Base-by-base conservation (phyloP, 352 stramenopile species). In the Pythium myriotylum region DNA sequence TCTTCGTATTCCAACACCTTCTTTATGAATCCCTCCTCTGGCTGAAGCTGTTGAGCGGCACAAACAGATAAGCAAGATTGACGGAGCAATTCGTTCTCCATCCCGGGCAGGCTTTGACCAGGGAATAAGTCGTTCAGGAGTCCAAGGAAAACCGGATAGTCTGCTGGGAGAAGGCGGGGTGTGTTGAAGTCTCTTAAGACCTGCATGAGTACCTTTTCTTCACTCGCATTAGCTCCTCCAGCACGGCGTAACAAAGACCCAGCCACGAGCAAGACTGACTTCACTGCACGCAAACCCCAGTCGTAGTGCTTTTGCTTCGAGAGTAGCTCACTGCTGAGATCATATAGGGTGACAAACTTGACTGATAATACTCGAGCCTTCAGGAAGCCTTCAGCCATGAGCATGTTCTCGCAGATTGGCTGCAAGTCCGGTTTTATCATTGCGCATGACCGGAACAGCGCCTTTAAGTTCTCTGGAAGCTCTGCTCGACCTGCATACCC, bases 181-280 rank as follows among this genome's bases (percentile, higher is more conserved):
- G 92, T 97, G 68, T 99, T 99, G 59, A 98, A 98, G 72, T 99
- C 95, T 45, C 94, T 89, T 26, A 99, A 82, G 20, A 97, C 96
- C 59, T 97, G 86, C 92, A 98, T 97, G 17, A 99, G 74, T 54
- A 99, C 95, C 27, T 88, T 84, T 19, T 93, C 89, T 72, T 98
- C 96, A 0, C 58, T 74, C 16, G 96, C 79, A 1, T 61, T 22
- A 0, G 57, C 27, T 24, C 48, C 51, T n/a, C 37, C 57, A 1
- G 55, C 78, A 39, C 94, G 88, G 52, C 97, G 97, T 37, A 98
- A 74, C 62, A 98, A 76, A 56, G 82, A 93, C 0, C 96, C 94
- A n/a, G 94, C 94, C 5, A 98, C 94, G 10, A 96, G 76, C n/a
- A 99, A 78, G 17, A 99, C 96, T 10, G 94, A 98, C 61, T 99